These are phyloP conservation scores for Esteya vermicola DNA, from an alignment of 2,329 filamentous ascomycete genomes.

Conservation along the genomic window DNA sequence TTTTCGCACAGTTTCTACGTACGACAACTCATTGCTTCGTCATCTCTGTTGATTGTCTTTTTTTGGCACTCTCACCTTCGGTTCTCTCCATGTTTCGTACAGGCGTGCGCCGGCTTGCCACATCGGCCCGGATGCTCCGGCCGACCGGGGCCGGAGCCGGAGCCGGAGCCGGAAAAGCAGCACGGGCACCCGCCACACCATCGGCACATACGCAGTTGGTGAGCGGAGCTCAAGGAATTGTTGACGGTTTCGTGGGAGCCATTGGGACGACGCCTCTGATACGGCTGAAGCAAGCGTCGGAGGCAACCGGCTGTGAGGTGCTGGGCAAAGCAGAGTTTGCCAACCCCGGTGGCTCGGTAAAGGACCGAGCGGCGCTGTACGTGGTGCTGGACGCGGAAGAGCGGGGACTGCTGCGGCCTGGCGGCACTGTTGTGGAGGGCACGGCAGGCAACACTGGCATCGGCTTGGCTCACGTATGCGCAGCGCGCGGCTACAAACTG, in stretches of 20 bases:
- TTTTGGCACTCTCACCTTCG: not conserved
- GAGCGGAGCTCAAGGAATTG: slow-evolving; percentile 65
- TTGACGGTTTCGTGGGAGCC: slow-evolving; percentile 74
- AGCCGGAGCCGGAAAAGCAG: too few relatives aligned
- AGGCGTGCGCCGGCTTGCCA: slow-evolving; percentile 52
- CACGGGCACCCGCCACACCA: too few relatives aligned
- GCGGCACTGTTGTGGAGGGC: slow-evolving; percentile 86
- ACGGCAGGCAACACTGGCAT: slow-evolving; percentile 98
- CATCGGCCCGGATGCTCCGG: slow-evolving; percentile 22
- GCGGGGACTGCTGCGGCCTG: slow-evolving; percentile 59
- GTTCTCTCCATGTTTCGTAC: slow-evolving; percentile 53
- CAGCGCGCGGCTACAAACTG: slow-evolving; percentile 79
- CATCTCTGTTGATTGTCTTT: not conserved
- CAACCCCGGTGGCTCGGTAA: slow-evolving; percentile 92
- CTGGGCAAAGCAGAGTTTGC: slow-evolving; percentile 98
- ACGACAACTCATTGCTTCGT: not conserved
- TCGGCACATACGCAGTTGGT: slow-evolving; percentile 54
- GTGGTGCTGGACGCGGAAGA: slow-evolving; percentile 91
- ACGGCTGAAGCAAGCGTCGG: slow-evolving; percentile 72
- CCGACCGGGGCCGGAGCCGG: slow-evolving; percentile 27
- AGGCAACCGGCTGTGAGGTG: slow-evolving; percentile 83
- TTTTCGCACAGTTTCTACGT: not conserved
- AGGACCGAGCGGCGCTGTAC: slow-evolving; percentile 90
- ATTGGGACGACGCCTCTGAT: slow-evolving; percentile 97
- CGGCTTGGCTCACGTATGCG: slow-evolving; percentile 90